Percentiles rank a stretch among this genome's conserved stretches.
phyloP scores from a whole-genome alignment of 495 filamentous ascomycete species.

The Penicillium malachiteum region DNA sequence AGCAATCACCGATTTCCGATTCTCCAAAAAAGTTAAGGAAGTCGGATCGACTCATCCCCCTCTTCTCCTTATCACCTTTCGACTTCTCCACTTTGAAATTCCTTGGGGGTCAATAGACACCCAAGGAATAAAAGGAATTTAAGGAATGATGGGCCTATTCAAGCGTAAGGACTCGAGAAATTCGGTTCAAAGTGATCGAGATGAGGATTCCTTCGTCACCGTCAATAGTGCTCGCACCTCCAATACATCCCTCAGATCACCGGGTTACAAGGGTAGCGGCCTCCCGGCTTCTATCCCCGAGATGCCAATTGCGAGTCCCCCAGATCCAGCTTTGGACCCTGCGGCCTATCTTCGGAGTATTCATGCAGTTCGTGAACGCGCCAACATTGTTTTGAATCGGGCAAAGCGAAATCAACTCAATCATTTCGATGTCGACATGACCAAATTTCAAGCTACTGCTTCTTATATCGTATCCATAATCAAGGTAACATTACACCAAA shows the following conservation, averaged over 20 bases:
- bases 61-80: not conserved
- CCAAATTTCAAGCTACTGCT: constrained; percentile 83
- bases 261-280: constrained; percentile 43
- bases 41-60: not conserved
- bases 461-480: constrained; percentile 95
- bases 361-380: constrained; percentile 80
- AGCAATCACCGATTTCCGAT: not conserved
- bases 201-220: constrained; percentile 48
- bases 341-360: constrained; percentile 91
- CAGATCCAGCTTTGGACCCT: constrained; percentile 88
- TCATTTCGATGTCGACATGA: constrained; percentile 91
- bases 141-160: constrained; percentile 53
- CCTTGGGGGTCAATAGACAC: not conserved
- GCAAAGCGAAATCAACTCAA: constrained; percentile 75
- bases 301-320: constrained; percentile 76
- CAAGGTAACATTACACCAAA: constrained; percentile 61
- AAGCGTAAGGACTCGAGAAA: constrained; percentile 59
- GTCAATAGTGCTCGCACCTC: constrained; percentile 51
- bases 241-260: constrained; percentile 57
- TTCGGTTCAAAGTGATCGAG: constrained; percentile 48
- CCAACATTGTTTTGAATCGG: constrained; percentile 67
- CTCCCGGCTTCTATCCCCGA: constrained; percentile 54
- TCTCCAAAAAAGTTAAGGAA: not conserved
- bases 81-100: constrained; percentile 1
- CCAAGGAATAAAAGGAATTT: not conserved